phyloP scores from a whole-genome alignment of 1,139 yeast species.

The Suhomyces yuchorum region DNA sequence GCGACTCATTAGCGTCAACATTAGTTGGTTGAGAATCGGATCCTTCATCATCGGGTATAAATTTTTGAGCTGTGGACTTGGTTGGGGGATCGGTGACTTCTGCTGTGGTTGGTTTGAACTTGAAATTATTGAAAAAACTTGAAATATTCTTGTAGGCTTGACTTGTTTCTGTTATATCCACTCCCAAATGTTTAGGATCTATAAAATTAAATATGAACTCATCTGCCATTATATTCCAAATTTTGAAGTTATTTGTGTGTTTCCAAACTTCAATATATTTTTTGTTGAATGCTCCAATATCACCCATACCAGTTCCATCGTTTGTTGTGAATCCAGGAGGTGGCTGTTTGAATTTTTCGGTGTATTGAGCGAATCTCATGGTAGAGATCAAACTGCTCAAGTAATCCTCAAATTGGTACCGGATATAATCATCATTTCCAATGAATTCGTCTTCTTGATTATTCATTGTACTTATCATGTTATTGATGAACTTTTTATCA shows the following conservation, averaged over 20 bases:
- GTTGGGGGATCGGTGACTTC: background rate
- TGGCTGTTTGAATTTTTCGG: slow-evolving; percentile 41
- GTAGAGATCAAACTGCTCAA: slow-evolving; percentile 73
- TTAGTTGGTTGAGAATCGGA: background rate
- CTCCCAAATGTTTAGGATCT: slow-evolving; percentile 70
- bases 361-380: slow-evolving; percentile 67
- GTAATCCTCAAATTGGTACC: slow-evolving; percentile 90
- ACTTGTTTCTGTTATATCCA: slow-evolving; percentile 24
- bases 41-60: slow-evolving; percentile 14
- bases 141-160: slow-evolving; percentile 24
- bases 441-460: slow-evolving; percentile 30
- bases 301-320: slow-evolving; percentile 28
- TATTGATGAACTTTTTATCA: slow-evolving; percentile 76
- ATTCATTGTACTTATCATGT: slow-evolving; percentile 27
- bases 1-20: background rate
- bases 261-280: slow-evolving; percentile 69
- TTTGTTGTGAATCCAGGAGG: slow-evolving; percentile 47
- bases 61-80: slow-evolving; percentile 16
- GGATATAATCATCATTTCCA: slow-evolving; percentile 89
- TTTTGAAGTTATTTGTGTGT: slow-evolving; percentile 61
- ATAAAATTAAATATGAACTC: slow-evolving; percentile 87
- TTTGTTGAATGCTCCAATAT: slow-evolving; percentile 45
- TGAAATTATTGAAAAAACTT: slow-evolving; percentile 27
- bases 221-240: slow-evolving; percentile 77
- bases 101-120: slow-evolving; percentile 9